Percentiles rank a stretch among this genome's conserved stretches.
Evolutionary conservation across 257 asterid genomes (phyloP).

Genomic region (Jacaranda copaia): DNA sequence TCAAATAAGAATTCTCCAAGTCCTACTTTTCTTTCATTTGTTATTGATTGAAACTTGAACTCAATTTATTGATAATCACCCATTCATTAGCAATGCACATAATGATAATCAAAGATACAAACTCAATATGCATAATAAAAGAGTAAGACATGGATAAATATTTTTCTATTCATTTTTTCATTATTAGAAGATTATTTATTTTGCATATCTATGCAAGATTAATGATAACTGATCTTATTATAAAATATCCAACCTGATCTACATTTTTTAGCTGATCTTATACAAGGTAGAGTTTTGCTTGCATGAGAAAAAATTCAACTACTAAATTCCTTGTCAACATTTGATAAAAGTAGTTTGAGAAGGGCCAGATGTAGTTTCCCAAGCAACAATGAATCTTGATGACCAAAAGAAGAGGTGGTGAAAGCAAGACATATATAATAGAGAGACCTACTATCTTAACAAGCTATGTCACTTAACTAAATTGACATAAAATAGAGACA

Average conservation of each 20-base stretch:
- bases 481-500: constrained; percentile 28
- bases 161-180: not conserved
- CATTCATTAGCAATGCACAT: constrained; percentile 9
- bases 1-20: not conserved
- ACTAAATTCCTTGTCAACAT: constrained; percentile 67
- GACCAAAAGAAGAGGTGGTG: constrained; percentile 36
- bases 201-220: not conserved
- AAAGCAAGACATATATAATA: constrained; percentile 33
- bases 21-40: constrained; percentile 10
- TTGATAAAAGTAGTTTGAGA: constrained; percentile 76
- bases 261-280: constrained; percentile 8
- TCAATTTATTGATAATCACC: constrained; percentile 4
- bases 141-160: not conserved
- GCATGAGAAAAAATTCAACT: constrained; percentile 62
- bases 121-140: constrained; percentile 22
- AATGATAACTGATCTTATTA: constrained; percentile 16
- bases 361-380: constrained; percentile 88
- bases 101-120: not conserved
- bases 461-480: constrained; percentile 10
- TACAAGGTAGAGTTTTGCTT: constrained; percentile 65
- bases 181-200: constrained; percentile 21
- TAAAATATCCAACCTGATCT: not conserved
- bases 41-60: not conserved
- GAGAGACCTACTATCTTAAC: constrained; percentile 23
- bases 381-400: constrained; percentile 84